phyloP scores from a whole-genome alignment of 1,139 yeast genomes.

The Candida tetrigidarum region DNA sequence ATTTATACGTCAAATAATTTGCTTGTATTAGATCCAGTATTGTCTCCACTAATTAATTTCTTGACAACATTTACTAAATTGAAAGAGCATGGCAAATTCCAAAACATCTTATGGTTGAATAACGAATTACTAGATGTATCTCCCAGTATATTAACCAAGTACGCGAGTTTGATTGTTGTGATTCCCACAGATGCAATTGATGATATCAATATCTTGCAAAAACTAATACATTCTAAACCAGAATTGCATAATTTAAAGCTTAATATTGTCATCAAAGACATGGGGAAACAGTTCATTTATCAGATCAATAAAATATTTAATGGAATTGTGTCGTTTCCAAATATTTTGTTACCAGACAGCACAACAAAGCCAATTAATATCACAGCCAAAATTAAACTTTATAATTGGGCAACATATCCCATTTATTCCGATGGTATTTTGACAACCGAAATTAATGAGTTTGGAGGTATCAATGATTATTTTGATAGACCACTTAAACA shows the following conservation, averaged over 20 bases:
- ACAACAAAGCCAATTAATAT: slow-evolving; percentile 18
- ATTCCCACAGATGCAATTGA: slow-evolving; percentile 23
- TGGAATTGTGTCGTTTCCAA: slow-evolving; percentile 27
- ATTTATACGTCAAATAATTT: slow-evolving; percentile 41
- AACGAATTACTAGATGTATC: slow-evolving; percentile 20
- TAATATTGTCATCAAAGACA: slow-evolving; percentile 35
- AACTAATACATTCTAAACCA: slow-evolving; percentile 15
- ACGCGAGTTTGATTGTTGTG: slow-evolving; percentile 43
- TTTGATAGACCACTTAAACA: slow-evolving; percentile 40
- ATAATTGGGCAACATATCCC: slow-evolving; percentile 40
- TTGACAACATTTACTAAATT: slow-evolving; percentile 63
- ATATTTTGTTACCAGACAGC: slow-evolving; percentile 16
- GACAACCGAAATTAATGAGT: slow-evolving; percentile 21
- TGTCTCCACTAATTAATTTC: slow-evolving; percentile 60
- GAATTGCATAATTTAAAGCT: slow-evolving; percentile 19
- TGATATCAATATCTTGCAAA: slow-evolving; percentile 18
- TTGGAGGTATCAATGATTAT: slow-evolving; percentile 31
- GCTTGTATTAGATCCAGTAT: slow-evolving; percentile 57
- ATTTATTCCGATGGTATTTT: slow-evolving; percentile 31
- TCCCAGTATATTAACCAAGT: slow-evolving; percentile 21
- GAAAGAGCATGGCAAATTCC: slow-evolving; percentile 60
- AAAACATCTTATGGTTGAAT: slow-evolving; percentile 62
- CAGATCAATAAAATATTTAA: slow-evolving; percentile 29
- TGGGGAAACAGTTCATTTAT: slow-evolving; percentile 32
- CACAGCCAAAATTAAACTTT: slow-evolving; percentile 27